Base-by-base conservation (phyloP, 805 yeast species). In the Ogataea nakhonphanomensis region DNA sequence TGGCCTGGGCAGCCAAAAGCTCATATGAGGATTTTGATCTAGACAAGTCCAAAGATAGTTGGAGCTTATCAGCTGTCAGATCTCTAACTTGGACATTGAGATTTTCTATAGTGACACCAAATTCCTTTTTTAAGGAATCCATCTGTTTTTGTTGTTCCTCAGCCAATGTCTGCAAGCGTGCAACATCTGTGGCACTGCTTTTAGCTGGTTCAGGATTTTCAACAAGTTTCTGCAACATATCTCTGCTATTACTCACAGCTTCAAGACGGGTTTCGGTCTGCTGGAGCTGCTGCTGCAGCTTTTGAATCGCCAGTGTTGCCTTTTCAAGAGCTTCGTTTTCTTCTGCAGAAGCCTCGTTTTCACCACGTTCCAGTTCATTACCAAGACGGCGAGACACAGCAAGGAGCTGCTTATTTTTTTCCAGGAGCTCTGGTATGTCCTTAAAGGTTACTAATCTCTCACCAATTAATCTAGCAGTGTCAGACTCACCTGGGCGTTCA, bases 361-460 rank as follows among this genome's bases (percentile, higher is more conserved):
- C 95, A 35, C 77, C 75, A 5, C 58, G 62, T 55, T 90, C 96
- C 39, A 90, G 65, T 53, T 79, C 78, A 28, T 73, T 69, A 8
- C 91, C 95, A 12, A 91, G 66, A 36, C 76, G 76, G 46, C 98
- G 73, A 1, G 85, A 78, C 2, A 84, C 77, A 26, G 70, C 65
- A 25, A 89, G 62, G 21, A 91, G 69, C 37, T 87, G 84, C 49
- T 81, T 78, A 55, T 91, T 91, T 59, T 80, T 84, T 37, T 73
- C 65, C 52, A 87, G 85, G 37, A 91, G 65, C 35, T 84, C 95
- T 9, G 72, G 66, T 10, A 85, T 71, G 53, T 73, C 74, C 30
- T 72, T 74, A 63, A 90, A 91, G 7, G 78, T 73, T 1, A 87
- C 80, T 30, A 93, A 66, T 44, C 95, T 71, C 39, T 84, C 83